Evolutionary conservation across 768 basidiomycete genomes (phyloP).

Genomic region (Strobilomyces dryophilus): DNA sequence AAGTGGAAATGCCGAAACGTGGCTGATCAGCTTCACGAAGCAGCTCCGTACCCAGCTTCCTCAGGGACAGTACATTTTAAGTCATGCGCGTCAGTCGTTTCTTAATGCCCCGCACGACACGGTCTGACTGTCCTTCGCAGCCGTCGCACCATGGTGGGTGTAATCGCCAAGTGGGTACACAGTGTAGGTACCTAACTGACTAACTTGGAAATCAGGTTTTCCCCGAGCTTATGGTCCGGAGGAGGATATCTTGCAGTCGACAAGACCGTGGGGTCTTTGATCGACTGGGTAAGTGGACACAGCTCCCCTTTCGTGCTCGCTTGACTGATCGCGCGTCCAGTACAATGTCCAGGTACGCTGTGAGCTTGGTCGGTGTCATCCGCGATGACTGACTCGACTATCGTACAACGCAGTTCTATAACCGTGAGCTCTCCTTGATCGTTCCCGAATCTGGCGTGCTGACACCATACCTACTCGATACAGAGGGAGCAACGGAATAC

Average conservation of each 20-base stretch:
- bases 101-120: not conserved
- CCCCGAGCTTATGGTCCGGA: slow-evolving; percentile 16
- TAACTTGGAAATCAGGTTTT: slow-evolving; percentile 12
- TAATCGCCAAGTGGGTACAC: not conserved
- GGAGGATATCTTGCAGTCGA: slow-evolving; percentile 40
- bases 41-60: slow-evolving; percentile 33
- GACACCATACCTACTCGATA: not conserved
- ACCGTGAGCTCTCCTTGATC: slow-evolving; percentile 14
- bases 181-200: not conserved
- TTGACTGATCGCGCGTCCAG: slow-evolving; percentile 5
- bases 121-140: slow-evolving; percentile 6
- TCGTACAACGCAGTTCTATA: slow-evolving; percentile 23
- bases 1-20: slow-evolving; percentile 37
- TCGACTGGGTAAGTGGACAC: slow-evolving; percentile 38
- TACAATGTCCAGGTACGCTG: slow-evolving; percentile 38
- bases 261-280: slow-evolving; percentile 36
- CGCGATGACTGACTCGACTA: slow-evolving; percentile 1
- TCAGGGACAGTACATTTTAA: slow-evolving; percentile 30
- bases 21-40: slow-evolving; percentile 32
- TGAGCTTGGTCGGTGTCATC: not conserved
- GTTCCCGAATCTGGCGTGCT: not conserved
- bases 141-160: slow-evolving; percentile 22
- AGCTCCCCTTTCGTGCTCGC: not conserved
- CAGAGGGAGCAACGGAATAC: slow-evolving; percentile 62
- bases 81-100: slow-evolving; percentile 33